Base-by-base conservation (phyloP, 192 early-diverging fungal genomes). In the Coemansia guatemalensis region DNA sequence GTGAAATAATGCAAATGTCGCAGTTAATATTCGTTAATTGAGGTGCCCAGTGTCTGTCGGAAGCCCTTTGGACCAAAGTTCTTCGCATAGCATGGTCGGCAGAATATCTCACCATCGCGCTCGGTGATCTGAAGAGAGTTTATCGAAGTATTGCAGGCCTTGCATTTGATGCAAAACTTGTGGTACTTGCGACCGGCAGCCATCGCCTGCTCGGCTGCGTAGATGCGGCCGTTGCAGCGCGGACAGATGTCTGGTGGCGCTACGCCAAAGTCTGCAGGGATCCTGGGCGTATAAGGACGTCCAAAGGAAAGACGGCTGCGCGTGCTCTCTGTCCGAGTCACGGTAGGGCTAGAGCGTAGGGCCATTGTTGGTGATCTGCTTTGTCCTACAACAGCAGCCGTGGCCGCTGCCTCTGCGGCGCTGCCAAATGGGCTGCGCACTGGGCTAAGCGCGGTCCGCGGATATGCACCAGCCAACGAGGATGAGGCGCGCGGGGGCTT, bases 131-230 rank as follows among this genome's bases (percentile, higher is more conserved):
- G 70, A 26, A 69, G 24, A n/a, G 82, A 76, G 32, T 58, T 58
- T 20, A 83, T 64, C 4, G 64, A 35, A 3, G 67, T 30, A 44
- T 72, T 58, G 58, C 82, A 81, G 17, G 69, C 58, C 41, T 53
- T 74, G 68, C 82, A 84, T 25, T 59, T 61, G 55, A 84, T 71
- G 30, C 82, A 84, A 17, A 29, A 22, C 48, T 68, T 73, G 67
- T 84, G 82, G 60, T 81, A 84, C 67, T 77, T 84, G 63, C 74
- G 71, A 4, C 82, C 82, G 4, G 70, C 78, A 20, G 68, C 74
- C 14, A 68, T 62, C 8, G 66, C 73, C 58, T 65, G 65, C 68
- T 82, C 80, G 14, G 75, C 75, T 17, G 71, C 70, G 49, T 82
- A 82, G 20, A 82, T 74, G 26, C 60, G 60, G n/a, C 58, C 58